phyloP scores from a whole-genome alignment of 495 filamentous ascomycete genomes.

The Xylaria flabelliformis region DNA sequence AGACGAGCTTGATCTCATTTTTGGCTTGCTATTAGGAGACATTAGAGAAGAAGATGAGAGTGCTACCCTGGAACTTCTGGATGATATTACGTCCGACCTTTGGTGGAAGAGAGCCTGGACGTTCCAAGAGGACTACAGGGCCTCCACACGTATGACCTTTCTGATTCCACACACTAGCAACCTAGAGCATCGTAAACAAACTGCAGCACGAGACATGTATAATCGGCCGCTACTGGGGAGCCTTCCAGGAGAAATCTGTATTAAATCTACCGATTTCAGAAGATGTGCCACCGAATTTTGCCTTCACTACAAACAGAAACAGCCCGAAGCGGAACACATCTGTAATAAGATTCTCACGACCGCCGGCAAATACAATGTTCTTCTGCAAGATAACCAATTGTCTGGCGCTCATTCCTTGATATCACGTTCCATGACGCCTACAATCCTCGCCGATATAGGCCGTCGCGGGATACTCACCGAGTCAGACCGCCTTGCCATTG shows the following conservation, averaged over 20 bases:
- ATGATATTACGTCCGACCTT: slow-evolving; percentile 37
- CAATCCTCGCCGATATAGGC: slow-evolving; percentile 36
- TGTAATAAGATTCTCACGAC: slow-evolving; percentile 37
- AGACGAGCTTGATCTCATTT: slow-evolving; percentile 38
- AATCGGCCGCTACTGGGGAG: slow-evolving; percentile 32
- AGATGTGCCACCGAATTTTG: slow-evolving; percentile 39
- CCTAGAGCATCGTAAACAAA: slow-evolving; percentile 36
- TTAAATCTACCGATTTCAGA: slow-evolving; percentile 39
- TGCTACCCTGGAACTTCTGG: slow-evolving; percentile 35
- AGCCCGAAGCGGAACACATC: slow-evolving; percentile 22
- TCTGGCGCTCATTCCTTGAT: neutral
- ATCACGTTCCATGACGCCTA: slow-evolving; percentile 43
- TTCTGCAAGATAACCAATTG: slow-evolving; percentile 33
- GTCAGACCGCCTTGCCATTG: slow-evolving; percentile 42
- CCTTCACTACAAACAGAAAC: slow-evolving; percentile 33
- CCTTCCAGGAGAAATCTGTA: slow-evolving; percentile 42
- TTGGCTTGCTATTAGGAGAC: slow-evolving; percentile 30
- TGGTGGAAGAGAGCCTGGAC: slow-evolving; percentile 46
- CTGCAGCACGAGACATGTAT: slow-evolving; percentile 12
- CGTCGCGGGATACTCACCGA: slow-evolving; percentile 32
- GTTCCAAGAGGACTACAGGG: slow-evolving; percentile 44
- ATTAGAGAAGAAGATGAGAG: slow-evolving; percentile 31
- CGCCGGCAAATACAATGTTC: slow-evolving; percentile 39
- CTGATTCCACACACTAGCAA: slow-evolving; percentile 37
- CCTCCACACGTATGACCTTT: slow-evolving; percentile 38